Evolutionary conservation across 108 stramenopile genomes (phyloP), one percentile per base, ranked within the genome.

Genomic region (Nitzschia sp.): DNA sequence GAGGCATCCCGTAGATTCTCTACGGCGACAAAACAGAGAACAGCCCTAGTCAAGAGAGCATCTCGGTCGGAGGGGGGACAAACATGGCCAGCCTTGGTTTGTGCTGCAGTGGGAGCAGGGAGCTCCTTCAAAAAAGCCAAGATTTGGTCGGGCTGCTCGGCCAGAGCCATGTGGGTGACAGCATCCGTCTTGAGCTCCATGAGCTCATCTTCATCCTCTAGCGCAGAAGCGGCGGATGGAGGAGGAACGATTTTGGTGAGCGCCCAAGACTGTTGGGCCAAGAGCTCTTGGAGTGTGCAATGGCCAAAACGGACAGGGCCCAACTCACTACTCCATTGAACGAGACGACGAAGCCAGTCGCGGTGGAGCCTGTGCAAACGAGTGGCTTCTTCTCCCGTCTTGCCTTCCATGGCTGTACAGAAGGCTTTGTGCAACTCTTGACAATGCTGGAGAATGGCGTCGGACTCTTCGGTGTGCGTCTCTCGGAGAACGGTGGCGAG

Each of bases 1-100:
- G 72, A 83, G 21, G 92, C 92, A 84, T 89, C 87, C 19, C 86
- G 65, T 53, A 93, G 57, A 65, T 90, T 90, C 72, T 93, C 89
- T 53, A 93, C 65, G 10, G 92, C 87, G 19, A 71, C 67, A 8
- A 90, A 50, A 11, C 84, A 74, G 26, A 93, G 73, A n/a, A 90
- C 62, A 9, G 89, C 67, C 19, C 92, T 80, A n/a, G 92, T 93
- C 54, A 93, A 73, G 20, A 93, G 83, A 8, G 86, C 85, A 67
- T 93, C 92, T 25, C 92, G 72, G 25, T 85, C 82, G 17, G 87
- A 75, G 9, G 92, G 87, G 60, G 83, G 87, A 63, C 89, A 90
- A 8, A 69, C 75, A 59, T 93, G 89, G 20, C 86, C 87, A 55
- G 77, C 42, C 41, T 76, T 77, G 19, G 76, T 69, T 70, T 93